A percentile compares a stretch with the other conserved stretches of the same genome.
Evolutionary conservation across 371 early-diverging fungal species (phyloP).

Genomic region (Nosema muscidifuracis): DNA sequence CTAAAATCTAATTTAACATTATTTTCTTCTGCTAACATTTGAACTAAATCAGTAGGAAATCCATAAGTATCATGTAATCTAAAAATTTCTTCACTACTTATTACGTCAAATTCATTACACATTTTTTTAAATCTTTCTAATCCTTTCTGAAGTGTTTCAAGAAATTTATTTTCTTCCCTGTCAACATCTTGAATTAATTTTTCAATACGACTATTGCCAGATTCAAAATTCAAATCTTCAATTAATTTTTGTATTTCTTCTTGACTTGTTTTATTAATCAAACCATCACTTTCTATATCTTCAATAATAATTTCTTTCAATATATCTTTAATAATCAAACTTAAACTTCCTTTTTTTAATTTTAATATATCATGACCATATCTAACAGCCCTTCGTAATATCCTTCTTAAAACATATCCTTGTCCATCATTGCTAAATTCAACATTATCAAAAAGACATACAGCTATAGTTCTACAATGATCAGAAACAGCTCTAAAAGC

Average conservation of each 20-base stretch:
- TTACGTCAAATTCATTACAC: constrained; percentile 67
- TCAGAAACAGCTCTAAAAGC: constrained; percentile 98
- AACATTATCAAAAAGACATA: constrained; percentile 90
- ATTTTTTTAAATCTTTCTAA: constrained; percentile 79
- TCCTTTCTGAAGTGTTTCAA: constrained; percentile 92
- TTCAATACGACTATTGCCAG: no score
- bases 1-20: constrained; percentile 75
- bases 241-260: background rate
- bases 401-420: constrained; percentile 95
- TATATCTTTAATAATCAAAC: constrained; percentile 53
- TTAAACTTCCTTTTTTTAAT: constrained; percentile 48
- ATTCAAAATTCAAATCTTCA: background rate
- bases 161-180: constrained; percentile 88
- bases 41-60: constrained; percentile 95
- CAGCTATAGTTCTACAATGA: constrained; percentile 90
- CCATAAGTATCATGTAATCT: constrained; percentile 97
- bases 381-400: constrained; percentile 87
- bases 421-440: constrained; percentile 92
- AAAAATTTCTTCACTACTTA: constrained; percentile 86
- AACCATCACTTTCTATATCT: background rate
- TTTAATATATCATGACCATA: constrained; percentile 85
- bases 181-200: no score
- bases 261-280: background rate
- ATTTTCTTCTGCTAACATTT: constrained; percentile 90
- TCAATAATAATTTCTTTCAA: constrained; percentile 65